These are phyloP conservation scores for Dothistroma septosporum DNA, from an alignment of 2,329 filamentous ascomycete species.

Conservation along the genomic window DNA sequence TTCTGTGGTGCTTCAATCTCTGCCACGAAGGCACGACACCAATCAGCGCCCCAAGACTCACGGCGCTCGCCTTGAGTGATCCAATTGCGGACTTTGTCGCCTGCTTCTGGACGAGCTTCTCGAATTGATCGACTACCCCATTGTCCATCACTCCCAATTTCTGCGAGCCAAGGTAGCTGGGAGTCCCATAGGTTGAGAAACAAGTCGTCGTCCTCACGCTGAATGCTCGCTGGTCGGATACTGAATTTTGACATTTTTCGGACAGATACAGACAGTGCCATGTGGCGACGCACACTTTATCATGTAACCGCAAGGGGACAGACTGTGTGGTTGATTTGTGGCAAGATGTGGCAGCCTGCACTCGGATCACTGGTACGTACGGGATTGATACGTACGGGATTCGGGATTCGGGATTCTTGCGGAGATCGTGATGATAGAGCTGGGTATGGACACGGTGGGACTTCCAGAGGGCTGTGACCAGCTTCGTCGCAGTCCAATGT, in stretches of 20 bases:
- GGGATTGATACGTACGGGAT: too few relatives aligned
- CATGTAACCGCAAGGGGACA: neutral
- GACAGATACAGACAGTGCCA: neutral
- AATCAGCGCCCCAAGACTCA: conserved; percentile 7
- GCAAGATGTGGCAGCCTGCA: too few relatives aligned
- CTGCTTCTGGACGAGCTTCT: neutral
- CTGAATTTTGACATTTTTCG: neutral
- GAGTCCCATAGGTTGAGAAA: conserved; percentile 20
- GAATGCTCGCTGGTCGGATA: conserved; percentile 16
- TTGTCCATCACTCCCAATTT: conserved; percentile 17
- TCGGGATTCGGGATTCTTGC: too few relatives aligned
- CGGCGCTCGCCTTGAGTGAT: conserved; percentile 10
- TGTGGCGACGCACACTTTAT: neutral
- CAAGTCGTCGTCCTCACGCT: conserved; percentile 10
- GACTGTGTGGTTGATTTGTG: too few relatives aligned
- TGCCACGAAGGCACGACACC: conserved; percentile 15
- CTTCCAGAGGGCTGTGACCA: too few relatives aligned
- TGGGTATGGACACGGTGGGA: too few relatives aligned
- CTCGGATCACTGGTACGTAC: too few relatives aligned
- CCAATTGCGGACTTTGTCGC: conserved; percentile 6
- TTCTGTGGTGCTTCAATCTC: neutral
- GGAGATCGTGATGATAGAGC: too few relatives aligned
- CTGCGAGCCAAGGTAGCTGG: conserved; percentile 16
- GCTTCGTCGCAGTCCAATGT: too few relatives aligned
- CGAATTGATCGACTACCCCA: conserved; percentile 16